Evolutionary conservation across 345 rosid species (phyloP).

Genomic region (Hevea brasiliensis): DNA sequence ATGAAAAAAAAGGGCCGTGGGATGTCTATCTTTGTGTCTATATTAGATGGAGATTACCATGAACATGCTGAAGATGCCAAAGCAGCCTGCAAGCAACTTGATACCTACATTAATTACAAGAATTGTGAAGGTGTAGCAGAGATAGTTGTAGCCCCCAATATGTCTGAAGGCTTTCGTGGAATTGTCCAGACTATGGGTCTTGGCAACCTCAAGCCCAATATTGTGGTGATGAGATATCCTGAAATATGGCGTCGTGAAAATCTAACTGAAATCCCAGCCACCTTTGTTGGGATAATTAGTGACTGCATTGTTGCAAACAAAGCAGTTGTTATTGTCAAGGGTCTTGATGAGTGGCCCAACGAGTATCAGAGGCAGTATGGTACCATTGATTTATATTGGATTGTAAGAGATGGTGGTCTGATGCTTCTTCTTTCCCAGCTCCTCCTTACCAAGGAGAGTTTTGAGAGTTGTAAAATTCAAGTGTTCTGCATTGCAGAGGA

Average conservation of each 20-base stretch:
- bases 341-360: slow-evolving; percentile 99
- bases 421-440: slow-evolving; percentile 99
- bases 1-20: slow-evolving; percentile 99
- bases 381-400: slow-evolving; percentile 97
- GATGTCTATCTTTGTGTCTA: slow-evolving; percentile 91
- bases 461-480: slow-evolving; percentile 96
- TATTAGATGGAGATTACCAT: slow-evolving; percentile 90
- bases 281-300: slow-evolving; percentile 86
- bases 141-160: slow-evolving; percentile 94
- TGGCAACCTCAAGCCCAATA: slow-evolving; percentile 96
- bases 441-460: slow-evolving; percentile 96
- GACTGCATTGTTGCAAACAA: slow-evolving; percentile 97
- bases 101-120: slow-evolving; percentile 86
- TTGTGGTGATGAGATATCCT: slow-evolving; percentile 96
- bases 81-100: slow-evolving; percentile 80
- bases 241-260: slow-evolving; percentile 99
- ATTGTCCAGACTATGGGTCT: slow-evolving; percentile 98
- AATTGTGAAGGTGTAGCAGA: slow-evolving; percentile 98
- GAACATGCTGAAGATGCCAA: slow-evolving; percentile 97
- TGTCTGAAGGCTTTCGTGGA: slow-evolving; percentile 97
- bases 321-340: slow-evolving; percentile 97
- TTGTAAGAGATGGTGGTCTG: slow-evolving; percentile 96
- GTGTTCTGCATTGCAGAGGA: slow-evolving; percentile 98
- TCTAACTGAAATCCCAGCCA: slow-evolving; percentile 84
- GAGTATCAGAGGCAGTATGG: slow-evolving; percentile 97